Base-by-base conservation (phyloP, 1,284 basidiomycete genomes). In the Sporisorium exsertum region DNA sequence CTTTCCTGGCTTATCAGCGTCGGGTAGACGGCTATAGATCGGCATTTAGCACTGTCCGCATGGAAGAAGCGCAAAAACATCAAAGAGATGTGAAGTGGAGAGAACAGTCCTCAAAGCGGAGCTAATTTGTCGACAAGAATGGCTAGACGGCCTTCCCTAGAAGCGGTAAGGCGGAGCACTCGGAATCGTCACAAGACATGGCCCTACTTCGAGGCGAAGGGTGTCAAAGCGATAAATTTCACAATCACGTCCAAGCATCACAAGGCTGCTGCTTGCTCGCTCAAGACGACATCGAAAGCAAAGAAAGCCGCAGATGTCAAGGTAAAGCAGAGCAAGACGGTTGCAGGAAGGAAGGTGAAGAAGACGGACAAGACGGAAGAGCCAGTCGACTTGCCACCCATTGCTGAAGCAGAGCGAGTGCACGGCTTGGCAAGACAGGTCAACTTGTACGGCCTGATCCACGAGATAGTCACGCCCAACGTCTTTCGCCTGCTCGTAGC, bases 391-490 rank as follows among this genome's bases (percentile, higher is more conserved):
- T 5, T 29, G 0, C 13, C 18, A 47, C 33, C 22, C 4, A n/a
- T 37, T 1, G 16, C 56, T 2, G 61, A 70, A 49, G 47, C 24
- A 18, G 58, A 64, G 20, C 61, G 67, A 35, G 64, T 72, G 6
- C 70, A 72, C 32, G 70, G 64, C 4, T 15, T 72, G 12, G 49
- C 64, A 26, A 49, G 70, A 29, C 58, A 59, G 33, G 53, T 29
- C 45, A 67, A 59, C 22, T 76, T 76, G 50, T 76, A 61, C 27
- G 68, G 73, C 33, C 52, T 76, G n/a, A 70, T 76, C 16, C 73
- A 76, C 42, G 73, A 71, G 61, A 49, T 76, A 6, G 64, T 76
- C 6, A 61, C 68, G 5, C 68, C 73, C 27, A 66, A 70, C 42
- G 68, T 76, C 45, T 76, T 76, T 24, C 64, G 68, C 3, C 33